Evolutionary conservation across 805 yeast species (phyloP).

Genomic region (Isabelozyma rhagii): DNA sequence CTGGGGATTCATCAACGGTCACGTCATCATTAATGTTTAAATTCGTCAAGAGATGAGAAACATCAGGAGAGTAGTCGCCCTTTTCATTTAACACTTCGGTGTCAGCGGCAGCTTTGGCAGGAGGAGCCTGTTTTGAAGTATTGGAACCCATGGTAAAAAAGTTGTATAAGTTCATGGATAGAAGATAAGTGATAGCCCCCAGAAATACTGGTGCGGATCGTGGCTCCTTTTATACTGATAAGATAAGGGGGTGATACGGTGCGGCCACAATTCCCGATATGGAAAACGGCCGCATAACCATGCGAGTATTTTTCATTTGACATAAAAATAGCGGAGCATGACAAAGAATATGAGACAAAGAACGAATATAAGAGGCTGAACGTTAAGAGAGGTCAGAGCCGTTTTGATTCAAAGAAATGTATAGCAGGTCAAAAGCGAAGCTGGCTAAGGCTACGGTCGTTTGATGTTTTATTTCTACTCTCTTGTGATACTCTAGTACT

Average conservation of each 20-base stretch:
- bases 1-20: constrained; percentile 13
- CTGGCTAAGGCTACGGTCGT: no score
- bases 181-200: no score
- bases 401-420: no score
- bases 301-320: no score
- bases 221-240: background rate
- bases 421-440: no score
- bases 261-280: background rate
- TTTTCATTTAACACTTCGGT: constrained; percentile 7
- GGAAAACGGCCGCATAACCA: background rate
- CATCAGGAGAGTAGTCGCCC: constrained; percentile 1
- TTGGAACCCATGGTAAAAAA: constrained; percentile 2
- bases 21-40: constrained; percentile 8
- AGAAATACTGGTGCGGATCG: background rate
- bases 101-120: background rate
- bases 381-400: no score
- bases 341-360: no score
- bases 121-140: constrained; percentile 1
- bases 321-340: no score
- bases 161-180: no score
- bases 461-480: no score
- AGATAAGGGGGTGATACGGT: background rate
- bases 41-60: constrained; percentile 9
- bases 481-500: no score
- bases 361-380: no score